Conservation (phyloP, 805 yeast genomes). For the Candida quercuum region DNA sequence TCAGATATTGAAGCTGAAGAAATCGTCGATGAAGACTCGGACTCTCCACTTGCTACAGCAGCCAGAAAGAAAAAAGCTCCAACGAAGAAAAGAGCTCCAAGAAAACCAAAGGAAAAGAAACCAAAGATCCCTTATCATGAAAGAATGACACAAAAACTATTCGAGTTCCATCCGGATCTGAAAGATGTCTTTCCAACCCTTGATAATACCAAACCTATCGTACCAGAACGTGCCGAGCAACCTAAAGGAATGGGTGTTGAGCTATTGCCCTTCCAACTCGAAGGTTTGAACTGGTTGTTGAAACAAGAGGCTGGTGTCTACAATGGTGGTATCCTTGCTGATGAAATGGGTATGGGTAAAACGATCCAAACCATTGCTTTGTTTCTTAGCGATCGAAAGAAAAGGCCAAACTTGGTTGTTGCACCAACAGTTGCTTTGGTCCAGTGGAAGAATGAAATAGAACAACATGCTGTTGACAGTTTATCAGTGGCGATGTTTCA, state of each 20-base stretch:
- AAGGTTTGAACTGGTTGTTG: constrained; percentile 86
- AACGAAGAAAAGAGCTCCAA: constrained; percentile 16
- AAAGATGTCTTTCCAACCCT: constrained; percentile 66
- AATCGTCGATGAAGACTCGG: constrained; percentile 18
- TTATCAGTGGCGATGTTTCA: constrained; percentile 72
- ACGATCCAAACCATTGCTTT: constrained; percentile 94
- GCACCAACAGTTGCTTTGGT: constrained; percentile 98
- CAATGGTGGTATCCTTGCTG: constrained; percentile 91
- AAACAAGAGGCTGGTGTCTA: constrained; percentile 76
- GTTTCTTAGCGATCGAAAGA: constrained; percentile 61
- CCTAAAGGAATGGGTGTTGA: constrained; percentile 73
- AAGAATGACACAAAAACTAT: constrained; percentile 62
- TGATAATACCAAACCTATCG: constrained; percentile 38
- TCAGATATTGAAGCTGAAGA: constrained; percentile 15
- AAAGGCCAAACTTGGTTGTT: constrained; percentile 78
- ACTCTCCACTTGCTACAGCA: constrained; percentile 22
- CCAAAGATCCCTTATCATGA: constrained; percentile 65
- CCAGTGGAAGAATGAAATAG: constrained; percentile 97
- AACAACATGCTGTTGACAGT: constrained; percentile 68
- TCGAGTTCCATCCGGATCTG: constrained; percentile 74
- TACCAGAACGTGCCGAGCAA: constrained; percentile 56
- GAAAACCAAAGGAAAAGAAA: constrained; percentile 24
- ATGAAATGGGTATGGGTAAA: constrained; percentile 99
- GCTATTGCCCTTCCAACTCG: constrained; percentile 85
- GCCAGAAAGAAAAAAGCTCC: constrained; percentile 14